Percentiles rank a stretch among this genome's conserved stretches.
phyloP scores from a whole-genome alignment of 139 green algal genomes.

The Nannochloris sp. region DNA sequence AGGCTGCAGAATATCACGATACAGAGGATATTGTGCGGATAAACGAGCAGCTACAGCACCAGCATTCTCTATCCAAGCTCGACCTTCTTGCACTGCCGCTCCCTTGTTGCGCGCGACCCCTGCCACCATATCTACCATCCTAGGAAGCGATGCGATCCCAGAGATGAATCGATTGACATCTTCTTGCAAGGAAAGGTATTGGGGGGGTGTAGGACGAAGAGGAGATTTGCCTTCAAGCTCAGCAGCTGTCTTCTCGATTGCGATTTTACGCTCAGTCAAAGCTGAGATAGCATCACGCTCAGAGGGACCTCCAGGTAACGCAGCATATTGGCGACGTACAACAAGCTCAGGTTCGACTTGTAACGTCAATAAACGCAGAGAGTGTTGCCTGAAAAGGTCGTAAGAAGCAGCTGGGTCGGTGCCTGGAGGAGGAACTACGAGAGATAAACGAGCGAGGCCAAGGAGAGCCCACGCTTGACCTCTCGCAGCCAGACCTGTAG shows the following conservation, averaged over 20 bases:
- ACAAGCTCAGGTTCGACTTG: conserved; percentile 40
- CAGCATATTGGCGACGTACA: conserved; percentile 11
- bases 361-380: conserved; percentile 21
- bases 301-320: conserved; percentile 48
- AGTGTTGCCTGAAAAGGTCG: conserved; percentile 22
- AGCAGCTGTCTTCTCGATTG: conserved; percentile 7
- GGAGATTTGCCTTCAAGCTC: conserved; percentile 38
- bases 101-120: neutral
- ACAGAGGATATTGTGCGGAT: conserved; percentile 45
- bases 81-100: no score
- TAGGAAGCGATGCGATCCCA: conserved; percentile 8
- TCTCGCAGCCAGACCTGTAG: conserved; percentile 3
- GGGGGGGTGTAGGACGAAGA: conserved; percentile 57
- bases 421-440: conserved; percentile 53
- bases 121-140: conserved; percentile 7
- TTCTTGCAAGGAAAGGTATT: conserved; percentile 46
- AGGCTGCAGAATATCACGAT: conserved; percentile 80
- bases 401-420: conserved; percentile 75
- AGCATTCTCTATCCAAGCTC: conserved; percentile 39
- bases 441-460: conserved; percentile 66
- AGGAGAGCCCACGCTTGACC: conserved; percentile 71
- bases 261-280: neutral
- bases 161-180: conserved; percentile 41
- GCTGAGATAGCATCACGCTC: conserved; percentile 33
- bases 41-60: conserved; percentile 44